Percentiles rank a stretch among this genome's conserved stretches.
Evolutionary conservation across 495 filamentous ascomycete genomes (phyloP).

Genomic region (Aspergillus mulundensis): DNA sequence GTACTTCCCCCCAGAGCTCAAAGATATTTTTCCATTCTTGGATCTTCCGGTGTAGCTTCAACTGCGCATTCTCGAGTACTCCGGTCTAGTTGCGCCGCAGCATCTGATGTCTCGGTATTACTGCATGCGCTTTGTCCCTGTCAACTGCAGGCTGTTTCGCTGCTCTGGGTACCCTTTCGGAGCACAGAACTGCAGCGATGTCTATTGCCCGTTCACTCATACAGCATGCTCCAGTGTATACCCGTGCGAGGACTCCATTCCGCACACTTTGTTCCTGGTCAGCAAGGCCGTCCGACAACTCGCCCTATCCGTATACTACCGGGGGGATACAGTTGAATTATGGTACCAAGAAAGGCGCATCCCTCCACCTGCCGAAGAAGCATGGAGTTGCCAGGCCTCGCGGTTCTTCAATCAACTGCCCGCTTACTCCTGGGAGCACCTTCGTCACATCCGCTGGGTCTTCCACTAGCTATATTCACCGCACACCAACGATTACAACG

Average conservation of each 20-base stretch:
- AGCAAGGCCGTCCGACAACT: neutral
- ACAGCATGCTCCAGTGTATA: constrained; percentile 2
- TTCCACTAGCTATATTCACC: neutral
- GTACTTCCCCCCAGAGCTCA: neutral
- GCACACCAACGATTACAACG: neutral
- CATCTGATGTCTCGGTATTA: neutral
- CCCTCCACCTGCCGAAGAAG: neutral
- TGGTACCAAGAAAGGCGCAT: neutral
- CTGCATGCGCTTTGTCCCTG: neutral
- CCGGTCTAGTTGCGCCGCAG: neutral
- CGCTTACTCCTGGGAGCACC: neutral
- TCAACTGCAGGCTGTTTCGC: neutral
- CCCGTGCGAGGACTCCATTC: neutral
- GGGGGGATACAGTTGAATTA: neutral
- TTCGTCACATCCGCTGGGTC: neutral
- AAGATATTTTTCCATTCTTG: neutral
- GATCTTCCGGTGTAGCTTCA: constrained; percentile 9
- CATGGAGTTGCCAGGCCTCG: neutral
- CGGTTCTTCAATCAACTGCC: neutral
- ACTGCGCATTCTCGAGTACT: neutral
- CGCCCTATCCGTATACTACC: neutral
- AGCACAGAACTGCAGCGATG: neutral
- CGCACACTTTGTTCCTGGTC: neutral
- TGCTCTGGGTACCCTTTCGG: neutral
- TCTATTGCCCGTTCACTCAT: constrained; percentile 2